phyloP scores from a whole-genome alignment of 306 rosid genomes.

The Quercus berberidifolia region DNA sequence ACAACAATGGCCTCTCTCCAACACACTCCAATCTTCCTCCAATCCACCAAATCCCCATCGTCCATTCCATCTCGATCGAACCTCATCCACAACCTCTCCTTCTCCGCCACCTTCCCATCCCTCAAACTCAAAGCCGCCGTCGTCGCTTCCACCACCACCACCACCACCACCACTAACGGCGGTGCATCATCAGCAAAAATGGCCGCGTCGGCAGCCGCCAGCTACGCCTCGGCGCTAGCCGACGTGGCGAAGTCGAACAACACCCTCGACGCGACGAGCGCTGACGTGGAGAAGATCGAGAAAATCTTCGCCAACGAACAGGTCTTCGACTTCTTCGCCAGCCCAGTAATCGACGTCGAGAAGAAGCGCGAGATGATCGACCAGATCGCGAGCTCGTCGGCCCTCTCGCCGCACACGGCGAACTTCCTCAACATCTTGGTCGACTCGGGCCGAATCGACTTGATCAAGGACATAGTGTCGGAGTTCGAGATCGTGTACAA shows the following conservation, averaged over 20 bases:
- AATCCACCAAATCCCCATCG: slow-evolving; percentile 47
- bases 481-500: slow-evolving; percentile 72
- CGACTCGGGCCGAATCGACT: slow-evolving; percentile 53
- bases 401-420: slow-evolving; percentile 50
- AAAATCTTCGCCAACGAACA: slow-evolving; percentile 44
- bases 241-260: slow-evolving; percentile 56
- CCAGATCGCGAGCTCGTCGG: slow-evolving; percentile 42
- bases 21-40: slow-evolving; percentile 55
- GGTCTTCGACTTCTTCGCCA: slow-evolving; percentile 49
- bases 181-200: slow-evolving; percentile 41
- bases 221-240: slow-evolving; percentile 79
- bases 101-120: slow-evolving; percentile 44
- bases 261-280: slow-evolving; percentile 63
- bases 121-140: slow-evolving; percentile 27
- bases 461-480: slow-evolving; percentile 46
- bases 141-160: neutral
- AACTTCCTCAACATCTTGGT: slow-evolving; percentile 72
- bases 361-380: slow-evolving; percentile 42
- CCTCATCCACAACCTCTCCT: slow-evolving; percentile 46
- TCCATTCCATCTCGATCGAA: slow-evolving; percentile 24
- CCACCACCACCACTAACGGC: slow-evolving; percentile 2
- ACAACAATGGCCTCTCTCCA: slow-evolving; percentile 70
- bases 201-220: slow-evolving; percentile 53
- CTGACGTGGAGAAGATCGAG: slow-evolving; percentile 72
- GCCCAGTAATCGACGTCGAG: slow-evolving; percentile 46